A percentile compares a stretch with the other conserved stretches of the same genome.
Conservation (phyloP, 306 rosid genomes). For the Gynostemma pentaphyllum region DNA sequence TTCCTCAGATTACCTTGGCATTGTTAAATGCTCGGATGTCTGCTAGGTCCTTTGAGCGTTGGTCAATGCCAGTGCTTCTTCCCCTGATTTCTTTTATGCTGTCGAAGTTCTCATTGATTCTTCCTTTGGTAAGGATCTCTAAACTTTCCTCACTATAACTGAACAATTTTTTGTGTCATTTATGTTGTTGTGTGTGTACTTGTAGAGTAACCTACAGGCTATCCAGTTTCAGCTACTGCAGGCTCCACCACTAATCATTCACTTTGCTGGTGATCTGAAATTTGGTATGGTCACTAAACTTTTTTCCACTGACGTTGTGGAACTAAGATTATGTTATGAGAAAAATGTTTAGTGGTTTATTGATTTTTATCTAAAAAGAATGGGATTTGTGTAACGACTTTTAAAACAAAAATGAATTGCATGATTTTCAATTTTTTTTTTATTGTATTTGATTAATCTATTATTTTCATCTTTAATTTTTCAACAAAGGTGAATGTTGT, state of each 20-base stretch:
- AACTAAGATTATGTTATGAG: background rate
- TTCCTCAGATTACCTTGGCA: slow-evolving; percentile 56
- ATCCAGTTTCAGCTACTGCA: slow-evolving; percentile 72
- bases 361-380: background rate
- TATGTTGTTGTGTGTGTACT: slow-evolving; percentile 27
- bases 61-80: slow-evolving; percentile 60
- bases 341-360: background rate
- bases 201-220: slow-evolving; percentile 69
- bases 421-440: background rate
- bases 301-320: background rate
- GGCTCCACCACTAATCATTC: slow-evolving; percentile 63
- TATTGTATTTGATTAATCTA: background rate
- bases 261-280: slow-evolving; percentile 74
- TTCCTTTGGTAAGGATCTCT: slow-evolving; percentile 58
- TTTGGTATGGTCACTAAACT: slow-evolving; percentile 38
- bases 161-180: background rate
- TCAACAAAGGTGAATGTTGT: slow-evolving; percentile 8
- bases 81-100: slow-evolving; percentile 78
- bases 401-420: background rate
- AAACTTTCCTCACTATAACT: slow-evolving; percentile 8
- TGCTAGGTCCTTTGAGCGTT: slow-evolving; percentile 46
- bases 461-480: background rate
- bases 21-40: slow-evolving; percentile 85
- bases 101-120: slow-evolving; percentile 80
- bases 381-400: background rate